Conservation (phyloP, 225 moss, liverwort and hornwort genomes). For the Physcomitrium patens region DNA sequence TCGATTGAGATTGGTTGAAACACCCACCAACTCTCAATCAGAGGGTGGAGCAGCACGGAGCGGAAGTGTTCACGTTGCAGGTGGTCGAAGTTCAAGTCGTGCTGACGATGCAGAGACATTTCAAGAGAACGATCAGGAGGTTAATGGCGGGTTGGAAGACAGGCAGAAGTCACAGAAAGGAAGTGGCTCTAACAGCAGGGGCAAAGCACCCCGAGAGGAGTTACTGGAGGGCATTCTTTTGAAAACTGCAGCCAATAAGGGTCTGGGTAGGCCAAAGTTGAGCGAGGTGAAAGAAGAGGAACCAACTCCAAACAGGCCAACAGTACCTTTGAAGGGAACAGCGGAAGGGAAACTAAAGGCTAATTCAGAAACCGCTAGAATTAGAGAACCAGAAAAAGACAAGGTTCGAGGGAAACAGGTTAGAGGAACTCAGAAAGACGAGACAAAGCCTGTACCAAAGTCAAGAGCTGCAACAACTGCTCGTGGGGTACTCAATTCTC, state of each 20-base stretch:
- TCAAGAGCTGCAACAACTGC: constrained; percentile 24
- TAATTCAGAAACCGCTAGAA: constrained; percentile 29
- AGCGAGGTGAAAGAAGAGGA: constrained; percentile 38
- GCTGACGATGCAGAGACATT: constrained; percentile 36
- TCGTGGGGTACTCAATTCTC: constrained; percentile 31
- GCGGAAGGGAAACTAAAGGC: constrained; percentile 26
- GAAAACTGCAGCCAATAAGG: constrained; percentile 38
- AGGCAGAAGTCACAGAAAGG: constrained; percentile 37
- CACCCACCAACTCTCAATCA: constrained; percentile 34
- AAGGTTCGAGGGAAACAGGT: constrained; percentile 20
- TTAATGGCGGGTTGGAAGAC: constrained; percentile 38
- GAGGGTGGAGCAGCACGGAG: constrained; percentile 38
- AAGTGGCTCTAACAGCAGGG: constrained; percentile 28
- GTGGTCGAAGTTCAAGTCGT: constrained; percentile 39
- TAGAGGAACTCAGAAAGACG: constrained; percentile 28
- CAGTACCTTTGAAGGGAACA: constrained; percentile 13
- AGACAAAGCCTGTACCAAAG: constrained; percentile 29
- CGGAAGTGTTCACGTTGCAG: constrained; percentile 35
- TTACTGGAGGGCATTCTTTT: constrained; percentile 38
- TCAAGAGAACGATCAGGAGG: constrained; percentile 42
- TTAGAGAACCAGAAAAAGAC: constrained; percentile 33
- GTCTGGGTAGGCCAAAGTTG: constrained; percentile 30
- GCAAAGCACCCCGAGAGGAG: constrained; percentile 36
- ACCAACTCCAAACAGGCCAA: constrained; percentile 17
- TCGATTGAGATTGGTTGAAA: constrained; percentile 37